Evolutionary conservation across 768 basidiomycete genomes (phyloP), one percentile per base, ranked within the genome.

Genomic region (Lactarius vividus): DNA sequence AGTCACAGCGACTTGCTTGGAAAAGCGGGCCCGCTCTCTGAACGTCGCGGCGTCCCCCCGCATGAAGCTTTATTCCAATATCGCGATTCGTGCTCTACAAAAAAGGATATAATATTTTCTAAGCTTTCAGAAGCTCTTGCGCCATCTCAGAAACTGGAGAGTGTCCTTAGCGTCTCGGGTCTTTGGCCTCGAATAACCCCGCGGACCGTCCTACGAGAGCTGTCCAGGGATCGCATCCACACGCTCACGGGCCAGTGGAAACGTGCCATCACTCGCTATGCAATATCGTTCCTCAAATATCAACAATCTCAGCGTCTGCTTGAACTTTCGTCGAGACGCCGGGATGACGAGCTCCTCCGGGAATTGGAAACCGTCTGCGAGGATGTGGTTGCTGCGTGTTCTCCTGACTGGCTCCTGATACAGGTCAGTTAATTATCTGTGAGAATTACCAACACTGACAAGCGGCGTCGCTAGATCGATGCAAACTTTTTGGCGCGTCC

Each of bases 221-320:
- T 76, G n/a, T 66, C 70, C 18, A 70, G 68, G 57, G 74, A 74
- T 6, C 49, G 16, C 0, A 57, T 69, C 46, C 46, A 53, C 64
- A 29, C 66, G 37, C 55, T 44, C 57, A 10, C 59, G 3, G 59
- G 40, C 6, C 26, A 29, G n/a, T 65, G 64, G 64, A 59, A 35
- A n/a, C 7, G 2, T 1, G 20, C 15, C 6, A 37, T 61, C 37
- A 56, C 23, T 8, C 28, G 31, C 16, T 65, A 54, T 20, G 64
- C 64, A 11, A 15, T 26, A 26, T 2, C 28, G n/a, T 11, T 65
- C 49, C 37, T 65, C 31, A 35, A 33, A 26, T 61, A 44, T 35
- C 64, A 61, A 13, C 64, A 61, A 39, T 65, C 64, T 37, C 52
- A 16, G 20, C 64, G 64, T 31, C 26, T 65, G 2, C 44, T 56